A percentile compares a stretch with the other conserved stretches of the same genome.
phyloP scores from a whole-genome alignment of 2,329 filamentous ascomycete species.

The Ophiostoma pallidulum region DNA sequence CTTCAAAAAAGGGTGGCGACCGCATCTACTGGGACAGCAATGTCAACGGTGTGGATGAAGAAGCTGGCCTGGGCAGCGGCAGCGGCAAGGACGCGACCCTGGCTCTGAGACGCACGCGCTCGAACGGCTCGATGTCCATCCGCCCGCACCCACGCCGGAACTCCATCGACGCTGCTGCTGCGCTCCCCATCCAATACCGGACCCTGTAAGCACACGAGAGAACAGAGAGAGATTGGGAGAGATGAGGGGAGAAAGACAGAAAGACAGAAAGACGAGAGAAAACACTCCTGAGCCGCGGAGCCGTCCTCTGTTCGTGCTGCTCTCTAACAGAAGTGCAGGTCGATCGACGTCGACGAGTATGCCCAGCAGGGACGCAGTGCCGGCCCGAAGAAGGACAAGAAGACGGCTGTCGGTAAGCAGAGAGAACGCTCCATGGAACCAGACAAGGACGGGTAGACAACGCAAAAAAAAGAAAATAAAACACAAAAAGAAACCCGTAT shows the following conservation, averaged over 20 bases:
- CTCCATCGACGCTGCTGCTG: constrained; percentile 31
- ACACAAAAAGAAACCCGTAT: no score
- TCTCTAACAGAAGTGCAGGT: constrained; percentile 23
- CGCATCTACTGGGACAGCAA: constrained; percentile 9
- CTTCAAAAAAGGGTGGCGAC: constrained; percentile 2
- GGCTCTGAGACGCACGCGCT: constrained; percentile 7
- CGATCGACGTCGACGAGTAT: constrained; percentile 47
- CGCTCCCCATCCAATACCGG: constrained; percentile 45
- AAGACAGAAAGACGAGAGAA: not conserved
- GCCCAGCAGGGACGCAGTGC: constrained; percentile 34
- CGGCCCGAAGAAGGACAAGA: constrained; percentile 33
- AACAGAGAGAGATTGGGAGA: not conserved
- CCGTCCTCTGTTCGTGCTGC: not conserved
- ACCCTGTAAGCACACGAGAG: constrained; percentile 44
- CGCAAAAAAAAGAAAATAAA: no score
- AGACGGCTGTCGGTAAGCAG: constrained; percentile 6
- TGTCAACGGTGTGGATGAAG: constrained; percentile 9
- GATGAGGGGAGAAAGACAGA: not conserved
- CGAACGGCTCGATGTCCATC: constrained; percentile 14
- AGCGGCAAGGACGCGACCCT: not conserved
- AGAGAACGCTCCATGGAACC: no score
- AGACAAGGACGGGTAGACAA: no score
- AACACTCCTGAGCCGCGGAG: not conserved
- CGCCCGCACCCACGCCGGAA: constrained; percentile 18
- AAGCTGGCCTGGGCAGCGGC: constrained; percentile 5